Conservation (phyloP, 225 moss, liverwort and hornwort genomes). For the Polytrichum formosum region DNA sequence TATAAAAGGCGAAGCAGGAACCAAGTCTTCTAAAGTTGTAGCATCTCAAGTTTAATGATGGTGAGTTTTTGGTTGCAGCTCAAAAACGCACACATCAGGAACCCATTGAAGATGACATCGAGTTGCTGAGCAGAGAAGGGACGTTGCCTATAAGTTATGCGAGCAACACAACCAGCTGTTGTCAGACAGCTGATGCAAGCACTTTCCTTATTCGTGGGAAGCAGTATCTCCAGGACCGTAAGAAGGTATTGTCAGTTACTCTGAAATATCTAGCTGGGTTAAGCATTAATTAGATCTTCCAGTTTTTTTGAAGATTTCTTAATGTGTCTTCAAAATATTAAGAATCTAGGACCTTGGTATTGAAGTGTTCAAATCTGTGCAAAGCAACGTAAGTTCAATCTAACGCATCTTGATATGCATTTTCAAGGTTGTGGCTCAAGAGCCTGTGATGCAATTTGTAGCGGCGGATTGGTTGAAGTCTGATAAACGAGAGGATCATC, state of each 20-base stretch:
- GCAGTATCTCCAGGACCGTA: conserved; percentile 68
- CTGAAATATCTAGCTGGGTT: too few species aligned
- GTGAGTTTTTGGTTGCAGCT: conserved; percentile 36
- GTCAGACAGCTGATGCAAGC: conserved; percentile 72
- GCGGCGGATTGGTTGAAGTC: conserved; percentile 98
- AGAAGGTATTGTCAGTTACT: conserved; percentile 47
- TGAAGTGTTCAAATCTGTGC: too few species aligned
- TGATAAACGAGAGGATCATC: conserved; percentile 82
- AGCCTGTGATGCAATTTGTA: conserved; percentile 93
- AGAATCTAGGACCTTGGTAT: too few species aligned
- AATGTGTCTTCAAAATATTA: too few species aligned
- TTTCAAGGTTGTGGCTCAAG: conserved; percentile 71
- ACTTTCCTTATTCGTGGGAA: conserved; percentile 92
- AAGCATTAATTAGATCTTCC: too few species aligned
- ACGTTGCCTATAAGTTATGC: conserved; percentile 64
- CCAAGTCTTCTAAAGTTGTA: too few species aligned
- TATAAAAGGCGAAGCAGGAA: too few species aligned
- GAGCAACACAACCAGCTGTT: conserved; percentile 48
- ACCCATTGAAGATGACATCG: conserved; percentile 61
- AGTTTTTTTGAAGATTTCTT: too few species aligned
- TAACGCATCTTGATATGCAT: too few species aligned
- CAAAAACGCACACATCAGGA: conserved; percentile 81
- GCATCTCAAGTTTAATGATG: too few species aligned
- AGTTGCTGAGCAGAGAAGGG: conserved; percentile 66
- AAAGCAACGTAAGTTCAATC: too few species aligned